Evolutionary conservation across 116 monocot species (phyloP).

Genomic region (Cymodocea nodosa): DNA sequence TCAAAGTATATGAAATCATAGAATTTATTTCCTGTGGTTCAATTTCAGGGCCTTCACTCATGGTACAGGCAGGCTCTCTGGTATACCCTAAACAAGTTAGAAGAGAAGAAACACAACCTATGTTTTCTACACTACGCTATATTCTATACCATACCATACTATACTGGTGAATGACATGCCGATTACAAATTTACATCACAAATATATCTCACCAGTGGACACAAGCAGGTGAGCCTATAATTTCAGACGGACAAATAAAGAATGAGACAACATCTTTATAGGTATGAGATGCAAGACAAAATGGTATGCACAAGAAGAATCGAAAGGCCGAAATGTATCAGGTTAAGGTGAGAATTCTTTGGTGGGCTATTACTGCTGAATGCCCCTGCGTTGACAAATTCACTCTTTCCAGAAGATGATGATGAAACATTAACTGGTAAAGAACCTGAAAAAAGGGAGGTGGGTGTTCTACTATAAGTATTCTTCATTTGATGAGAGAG

Average conservation of each 20-base stretch:
- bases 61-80: too few species aligned
- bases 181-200: constrained; percentile 7
- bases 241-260: neutral
- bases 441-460: constrained; percentile 15
- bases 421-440: constrained; percentile 25
- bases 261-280: neutral
- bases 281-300: constrained; percentile 1
- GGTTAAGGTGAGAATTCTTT: constrained; percentile 6
- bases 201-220: neutral
- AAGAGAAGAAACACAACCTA: too few species aligned
- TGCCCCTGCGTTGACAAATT: constrained; percentile 16
- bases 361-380: constrained; percentile 17
- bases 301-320: constrained; percentile 4
- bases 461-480: neutral
- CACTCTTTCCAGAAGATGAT: constrained; percentile 11
- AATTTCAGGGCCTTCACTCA: too few species aligned
- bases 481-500: too few species aligned
- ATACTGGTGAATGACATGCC: neutral
- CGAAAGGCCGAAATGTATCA: neutral
- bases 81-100: too few species aligned
- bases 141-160: too few species aligned
- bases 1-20: too few species aligned
- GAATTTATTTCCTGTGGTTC: too few species aligned
- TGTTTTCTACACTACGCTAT: too few species aligned
- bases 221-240: neutral